A percentile compares a stretch with the other conserved stretches of the same genome.
phyloP scores from a whole-genome alignment of 2,329 filamentous ascomycete species.

The Diplodia seriata region DNA sequence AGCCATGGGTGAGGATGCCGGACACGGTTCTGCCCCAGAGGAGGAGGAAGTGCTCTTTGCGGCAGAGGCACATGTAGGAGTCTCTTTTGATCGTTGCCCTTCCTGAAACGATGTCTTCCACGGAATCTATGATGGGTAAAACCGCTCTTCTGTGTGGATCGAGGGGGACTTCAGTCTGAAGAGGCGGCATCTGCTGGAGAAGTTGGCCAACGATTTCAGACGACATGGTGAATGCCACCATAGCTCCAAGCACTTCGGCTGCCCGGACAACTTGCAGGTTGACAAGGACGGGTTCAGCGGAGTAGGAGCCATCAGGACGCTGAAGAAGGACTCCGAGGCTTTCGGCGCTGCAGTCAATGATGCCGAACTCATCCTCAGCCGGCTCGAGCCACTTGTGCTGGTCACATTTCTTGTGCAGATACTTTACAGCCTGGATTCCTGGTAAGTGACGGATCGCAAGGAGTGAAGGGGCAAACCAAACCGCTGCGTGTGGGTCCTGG shows the following conservation, averaged over 20 bases:
- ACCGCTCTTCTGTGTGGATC: constrained; percentile 35
- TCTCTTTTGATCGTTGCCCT: constrained; percentile 50
- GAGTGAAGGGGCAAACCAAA: constrained; percentile 26
- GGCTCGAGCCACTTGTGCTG: constrained; percentile 42
- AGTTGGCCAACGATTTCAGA: constrained; percentile 54
- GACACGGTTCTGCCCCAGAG: constrained; percentile 55
- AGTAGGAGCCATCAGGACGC: constrained; percentile 46
- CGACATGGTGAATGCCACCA: constrained; percentile 55
- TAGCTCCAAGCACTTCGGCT: constrained; percentile 51
- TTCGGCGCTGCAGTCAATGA: constrained; percentile 37
- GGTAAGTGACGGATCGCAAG: background rate
- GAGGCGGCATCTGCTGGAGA: constrained; percentile 44
- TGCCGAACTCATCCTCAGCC: constrained; percentile 40
- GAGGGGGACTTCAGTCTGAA: constrained; percentile 48
- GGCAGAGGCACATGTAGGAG: constrained; percentile 52
- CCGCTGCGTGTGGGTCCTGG: constrained; percentile 39
- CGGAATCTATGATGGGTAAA: constrained; percentile 52
- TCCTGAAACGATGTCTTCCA: constrained; percentile 46
- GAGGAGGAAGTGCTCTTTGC: constrained; percentile 52
- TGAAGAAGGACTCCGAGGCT: constrained; percentile 35
- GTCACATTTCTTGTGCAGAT: constrained; percentile 39
- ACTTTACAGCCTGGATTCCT: constrained; percentile 40
- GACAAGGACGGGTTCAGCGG: constrained; percentile 49
- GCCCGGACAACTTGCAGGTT: constrained; percentile 47
- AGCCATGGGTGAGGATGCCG: constrained; percentile 51